These are phyloP conservation scores for Aurinia saxatilis DNA, from an alignment of 345 rosid species.

Conservation along the genomic window DNA sequence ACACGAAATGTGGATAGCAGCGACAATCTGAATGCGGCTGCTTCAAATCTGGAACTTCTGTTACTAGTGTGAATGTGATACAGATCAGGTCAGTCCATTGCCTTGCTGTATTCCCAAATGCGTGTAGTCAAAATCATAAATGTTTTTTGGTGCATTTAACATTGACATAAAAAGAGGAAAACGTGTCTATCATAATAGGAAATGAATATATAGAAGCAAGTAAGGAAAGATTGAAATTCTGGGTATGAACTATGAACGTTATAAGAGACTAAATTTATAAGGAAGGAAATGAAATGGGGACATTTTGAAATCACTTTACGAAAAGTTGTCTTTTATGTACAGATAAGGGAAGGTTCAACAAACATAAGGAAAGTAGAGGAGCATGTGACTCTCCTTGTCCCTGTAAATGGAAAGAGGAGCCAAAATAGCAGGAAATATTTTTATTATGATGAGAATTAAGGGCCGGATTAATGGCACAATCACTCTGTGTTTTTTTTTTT, in stretches of 20 bases:
- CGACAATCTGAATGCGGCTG: constrained; percentile 9
- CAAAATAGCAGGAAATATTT: constrained; percentile 19
- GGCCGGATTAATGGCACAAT: constrained; percentile 23
- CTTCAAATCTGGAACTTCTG: too few species aligned
- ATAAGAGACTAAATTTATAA: constrained; percentile 4
- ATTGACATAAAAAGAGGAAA: neutral
- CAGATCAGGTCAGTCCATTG: constrained; percentile 16
- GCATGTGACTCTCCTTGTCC: constrained; percentile 27
- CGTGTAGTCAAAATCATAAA: neutral
- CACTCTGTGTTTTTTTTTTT: neutral
- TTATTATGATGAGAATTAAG: constrained; percentile 16
- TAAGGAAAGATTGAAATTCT: constrained; percentile 2
- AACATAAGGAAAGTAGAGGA: constrained; percentile 23
- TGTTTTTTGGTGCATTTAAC: neutral
- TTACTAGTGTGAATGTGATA: too few species aligned
- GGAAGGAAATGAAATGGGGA: constrained; percentile 8
- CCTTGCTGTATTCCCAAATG: neutral
- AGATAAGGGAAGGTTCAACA: constrained; percentile 26
- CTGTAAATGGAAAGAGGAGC: constrained; percentile 13
- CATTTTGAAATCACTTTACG: constrained; percentile 14
- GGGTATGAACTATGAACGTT: constrained; percentile 25
- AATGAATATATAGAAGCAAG: constrained; percentile 18
- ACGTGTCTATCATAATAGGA: constrained; percentile 1
- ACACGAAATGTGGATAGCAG: neutral
- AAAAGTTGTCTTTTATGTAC: constrained; percentile 24